Conservation (phyloP, 148 eudicot genomes). For the Agrostemma githago region DNA sequence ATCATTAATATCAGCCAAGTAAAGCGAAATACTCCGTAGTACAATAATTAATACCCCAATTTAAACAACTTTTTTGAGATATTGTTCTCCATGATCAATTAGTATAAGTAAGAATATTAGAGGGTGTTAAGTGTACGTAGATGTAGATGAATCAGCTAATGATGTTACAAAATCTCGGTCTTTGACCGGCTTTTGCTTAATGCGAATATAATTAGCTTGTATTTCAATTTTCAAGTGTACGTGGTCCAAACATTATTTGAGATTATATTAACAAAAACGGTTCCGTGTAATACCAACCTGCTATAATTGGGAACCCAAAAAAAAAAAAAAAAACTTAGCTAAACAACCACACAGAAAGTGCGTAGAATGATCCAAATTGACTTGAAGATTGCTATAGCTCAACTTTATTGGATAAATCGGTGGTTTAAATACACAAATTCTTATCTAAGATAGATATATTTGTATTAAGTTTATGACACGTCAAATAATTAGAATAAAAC, state of each 20-base stretch:
- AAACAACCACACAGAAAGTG: slow-evolving; percentile 20
- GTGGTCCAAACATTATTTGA: slow-evolving; percentile 7
- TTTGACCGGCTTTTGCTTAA: slow-evolving; percentile 7
- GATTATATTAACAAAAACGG: not conserved
- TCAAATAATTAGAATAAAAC: no score
- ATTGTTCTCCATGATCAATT: slow-evolving; percentile 18
- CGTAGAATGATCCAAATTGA: slow-evolving; percentile 14
- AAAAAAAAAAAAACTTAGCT: not conserved
- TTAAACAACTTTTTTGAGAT: slow-evolving; percentile 25
- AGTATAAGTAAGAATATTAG: not conserved
- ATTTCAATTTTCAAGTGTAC: not conserved
- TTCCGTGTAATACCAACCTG: slow-evolving; percentile 16
- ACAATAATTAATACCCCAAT: slow-evolving; percentile 22
- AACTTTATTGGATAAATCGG: not conserved
- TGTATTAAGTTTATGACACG: no score
- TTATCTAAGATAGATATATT: no score
- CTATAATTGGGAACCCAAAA: slow-evolving; percentile 11
- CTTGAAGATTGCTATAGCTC: slow-evolving; percentile 4
- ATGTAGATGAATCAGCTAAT: slow-evolving; percentile 11
- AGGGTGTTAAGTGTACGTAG: slow-evolving; percentile 4
- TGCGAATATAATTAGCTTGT: not conserved
- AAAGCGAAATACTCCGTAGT: not conserved
- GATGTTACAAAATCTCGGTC: slow-evolving; percentile 13
- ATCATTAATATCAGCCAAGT: not conserved
- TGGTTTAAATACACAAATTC: not conserved